Conservation (phyloP, 2,329 filamentous ascomycete species). For the Fusarium chuoi region DNA sequence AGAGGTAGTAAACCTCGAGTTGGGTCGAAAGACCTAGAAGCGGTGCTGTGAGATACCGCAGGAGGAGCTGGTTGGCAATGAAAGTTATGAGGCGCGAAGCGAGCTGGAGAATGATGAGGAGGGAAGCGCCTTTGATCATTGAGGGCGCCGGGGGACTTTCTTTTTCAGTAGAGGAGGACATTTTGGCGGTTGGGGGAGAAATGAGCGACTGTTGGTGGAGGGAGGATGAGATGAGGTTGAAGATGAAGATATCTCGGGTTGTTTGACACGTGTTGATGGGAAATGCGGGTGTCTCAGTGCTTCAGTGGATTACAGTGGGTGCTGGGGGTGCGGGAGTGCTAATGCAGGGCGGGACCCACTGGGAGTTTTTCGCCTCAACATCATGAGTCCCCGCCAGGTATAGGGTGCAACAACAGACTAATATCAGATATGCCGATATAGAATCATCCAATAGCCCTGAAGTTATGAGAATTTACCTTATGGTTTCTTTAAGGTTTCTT, state of each 20-base stretch:
- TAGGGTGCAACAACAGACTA: not conserved
- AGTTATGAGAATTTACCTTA: not conserved
- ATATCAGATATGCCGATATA: not conserved
- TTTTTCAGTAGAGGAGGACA: not conserved
- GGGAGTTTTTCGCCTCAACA: not conserved
- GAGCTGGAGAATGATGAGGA: constrained; percentile 89
- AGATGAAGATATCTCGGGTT: not conserved
- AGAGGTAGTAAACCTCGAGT: constrained; percentile 91
- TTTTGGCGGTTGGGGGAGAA: not conserved
- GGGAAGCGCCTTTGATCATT: constrained; percentile 77
- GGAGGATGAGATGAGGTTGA: not conserved
- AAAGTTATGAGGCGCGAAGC: constrained; percentile 90
- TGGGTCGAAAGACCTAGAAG: constrained; percentile 88
- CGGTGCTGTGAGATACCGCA: constrained; percentile 87
- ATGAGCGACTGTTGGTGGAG: not conserved
- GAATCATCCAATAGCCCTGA: not conserved
- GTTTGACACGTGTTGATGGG: constrained; percentile 31
- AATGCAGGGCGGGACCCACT: not conserved
- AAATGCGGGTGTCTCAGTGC: not conserved
- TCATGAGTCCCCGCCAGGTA: not conserved
- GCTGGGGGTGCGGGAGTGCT: not conserved
- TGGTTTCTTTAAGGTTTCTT: not conserved
- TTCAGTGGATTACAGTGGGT: constrained; percentile 18
- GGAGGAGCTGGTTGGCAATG: constrained; percentile 87
- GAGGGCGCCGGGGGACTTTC: constrained; percentile 31